A percentile compares a stretch with the other conserved stretches of the same genome.
phyloP scores from a whole-genome alignment of 176 grass and related monocot genomes.

The Musa acuminata region DNA sequence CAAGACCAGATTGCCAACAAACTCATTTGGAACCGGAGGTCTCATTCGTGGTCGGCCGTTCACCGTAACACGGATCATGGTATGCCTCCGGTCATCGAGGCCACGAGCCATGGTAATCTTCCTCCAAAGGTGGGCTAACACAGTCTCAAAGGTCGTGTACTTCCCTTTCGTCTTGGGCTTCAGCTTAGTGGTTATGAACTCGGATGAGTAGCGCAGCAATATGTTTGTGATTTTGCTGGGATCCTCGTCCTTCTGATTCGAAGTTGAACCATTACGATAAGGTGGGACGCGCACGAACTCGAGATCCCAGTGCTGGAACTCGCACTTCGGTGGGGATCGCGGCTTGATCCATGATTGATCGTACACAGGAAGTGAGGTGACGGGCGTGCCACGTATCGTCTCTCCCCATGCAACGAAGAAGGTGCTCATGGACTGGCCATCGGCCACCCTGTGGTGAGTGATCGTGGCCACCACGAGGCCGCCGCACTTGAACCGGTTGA shows the following conservation, averaged over 20 bases:
- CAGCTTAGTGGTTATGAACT: slow-evolving; percentile 25
- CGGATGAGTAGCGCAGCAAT: background rate
- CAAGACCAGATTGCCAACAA: slow-evolving; percentile 36
- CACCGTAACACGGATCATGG: slow-evolving; percentile 26
- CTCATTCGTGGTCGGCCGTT: slow-evolving; percentile 22
- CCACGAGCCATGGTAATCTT: slow-evolving; percentile 26
- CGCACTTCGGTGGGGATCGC: slow-evolving; percentile 4
- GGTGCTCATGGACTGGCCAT: slow-evolving; percentile 29
- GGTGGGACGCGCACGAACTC: slow-evolving; percentile 19
- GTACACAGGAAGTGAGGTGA: background rate
- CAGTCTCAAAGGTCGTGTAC: slow-evolving; percentile 36
- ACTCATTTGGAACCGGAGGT: slow-evolving; percentile 20
- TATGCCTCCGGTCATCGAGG: slow-evolving; percentile 5
- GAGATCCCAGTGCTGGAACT: slow-evolving; percentile 15
- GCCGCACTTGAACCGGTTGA: slow-evolving; percentile 28
- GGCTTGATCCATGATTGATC: slow-evolving; percentile 6
- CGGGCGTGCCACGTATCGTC: slow-evolving; percentile 1
- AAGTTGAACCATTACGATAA: background rate
- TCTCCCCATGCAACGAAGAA: slow-evolving; percentile 27
- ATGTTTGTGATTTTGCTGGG: background rate
- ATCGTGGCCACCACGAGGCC: slow-evolving; percentile 21
- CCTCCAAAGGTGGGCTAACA: slow-evolving; percentile 31
- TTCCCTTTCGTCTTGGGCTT: slow-evolving; percentile 5
- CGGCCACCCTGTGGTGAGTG: slow-evolving; percentile 25
- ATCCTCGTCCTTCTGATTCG: background rate